These are phyloP conservation scores for Arctium minus DNA, from an alignment of 129 eudicot genomes.

Conservation along the genomic window DNA sequence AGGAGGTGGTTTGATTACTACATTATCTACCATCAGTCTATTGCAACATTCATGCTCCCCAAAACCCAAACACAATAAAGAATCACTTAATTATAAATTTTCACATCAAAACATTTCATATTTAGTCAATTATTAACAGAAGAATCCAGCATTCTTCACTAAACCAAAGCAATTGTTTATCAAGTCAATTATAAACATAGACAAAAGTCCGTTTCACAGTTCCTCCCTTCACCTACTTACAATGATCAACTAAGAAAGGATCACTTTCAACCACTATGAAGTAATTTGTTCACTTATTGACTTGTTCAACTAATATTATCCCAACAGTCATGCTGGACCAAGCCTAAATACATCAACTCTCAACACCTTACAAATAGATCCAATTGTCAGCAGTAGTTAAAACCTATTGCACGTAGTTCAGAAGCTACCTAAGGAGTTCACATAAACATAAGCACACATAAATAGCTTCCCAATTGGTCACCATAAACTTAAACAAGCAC, in stretches of 20 bases:
- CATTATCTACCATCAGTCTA: not conserved
- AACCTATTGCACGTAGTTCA: constrained; percentile 3
- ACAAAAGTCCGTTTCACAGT: not conserved
- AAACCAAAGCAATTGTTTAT: not conserved
- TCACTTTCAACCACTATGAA: constrained; percentile 15
- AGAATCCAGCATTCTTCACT: not conserved
- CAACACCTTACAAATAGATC: constrained; percentile 8
- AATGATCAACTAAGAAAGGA: constrained; percentile 1
- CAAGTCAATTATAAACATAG: not conserved
- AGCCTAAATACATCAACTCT: constrained; percentile 13
- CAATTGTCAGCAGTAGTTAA: not conserved
- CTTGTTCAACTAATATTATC: constrained; percentile 2
- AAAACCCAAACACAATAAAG: constrained; percentile 12
- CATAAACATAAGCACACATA: constrained; percentile 1
- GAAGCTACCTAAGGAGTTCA: not conserved
- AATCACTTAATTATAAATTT: not conserved
- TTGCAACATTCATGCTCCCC: not conserved
- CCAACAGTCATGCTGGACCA: constrained; percentile 15
- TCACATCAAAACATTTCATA: not conserved
- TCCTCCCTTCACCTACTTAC: constrained; percentile 1
- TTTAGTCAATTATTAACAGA: not conserved
- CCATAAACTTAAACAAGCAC: constrained; percentile 1
- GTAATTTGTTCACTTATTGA: constrained; percentile 10
- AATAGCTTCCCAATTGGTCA: constrained; percentile 7
- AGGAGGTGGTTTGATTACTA: not conserved